Percentiles rank a stretch among this genome's conserved stretches.
Conservation (phyloP, 2,329 filamentous ascomycete genomes). For the Lasiodiplodia sp. region DNA sequence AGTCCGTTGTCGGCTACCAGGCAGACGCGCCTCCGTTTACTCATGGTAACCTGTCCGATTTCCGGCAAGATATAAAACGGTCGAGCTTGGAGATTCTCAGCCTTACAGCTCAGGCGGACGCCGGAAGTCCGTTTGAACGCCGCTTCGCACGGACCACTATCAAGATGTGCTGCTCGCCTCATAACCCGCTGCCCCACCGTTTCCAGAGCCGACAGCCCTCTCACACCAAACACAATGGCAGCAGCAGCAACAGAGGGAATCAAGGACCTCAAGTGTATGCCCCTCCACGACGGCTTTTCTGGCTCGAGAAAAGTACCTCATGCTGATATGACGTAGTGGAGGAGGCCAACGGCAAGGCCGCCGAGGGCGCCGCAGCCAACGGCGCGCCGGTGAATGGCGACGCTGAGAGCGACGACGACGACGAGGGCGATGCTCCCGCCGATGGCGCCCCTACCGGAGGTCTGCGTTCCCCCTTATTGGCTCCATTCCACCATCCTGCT, state of each 20-base stretch:
- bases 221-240: conserved; percentile 41
- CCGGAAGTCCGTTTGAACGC: conserved; percentile 22
- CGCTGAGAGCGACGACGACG: conserved; percentile 60
- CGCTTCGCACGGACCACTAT: conserved; percentile 24
- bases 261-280: conserved; percentile 48
- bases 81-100: background rate
- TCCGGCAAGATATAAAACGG: background rate
- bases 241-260: conserved; percentile 47
- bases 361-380: conserved; percentile 38
- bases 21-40: background rate
- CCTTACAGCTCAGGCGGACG: conserved; percentile 10
- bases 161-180: conserved; percentile 28
- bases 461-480: conserved; percentile 23
- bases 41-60: background rate
- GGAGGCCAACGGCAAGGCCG: conserved; percentile 42
- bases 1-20: conserved; percentile 13
- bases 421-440: conserved; percentile 57
- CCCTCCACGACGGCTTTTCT: background rate
- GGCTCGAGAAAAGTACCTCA: too few species aligned
- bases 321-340: conserved; percentile 41
- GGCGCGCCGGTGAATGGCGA: conserved; percentile 35
- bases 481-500: background rate
- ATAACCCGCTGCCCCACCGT: conserved; percentile 12
- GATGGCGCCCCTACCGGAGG: conserved; percentile 40
- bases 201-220: conserved; percentile 2